These are phyloP conservation scores for Penicillium thymicola DNA, from an alignment of 2,329 filamentous ascomycete genomes.

Conservation along the genomic window DNA sequence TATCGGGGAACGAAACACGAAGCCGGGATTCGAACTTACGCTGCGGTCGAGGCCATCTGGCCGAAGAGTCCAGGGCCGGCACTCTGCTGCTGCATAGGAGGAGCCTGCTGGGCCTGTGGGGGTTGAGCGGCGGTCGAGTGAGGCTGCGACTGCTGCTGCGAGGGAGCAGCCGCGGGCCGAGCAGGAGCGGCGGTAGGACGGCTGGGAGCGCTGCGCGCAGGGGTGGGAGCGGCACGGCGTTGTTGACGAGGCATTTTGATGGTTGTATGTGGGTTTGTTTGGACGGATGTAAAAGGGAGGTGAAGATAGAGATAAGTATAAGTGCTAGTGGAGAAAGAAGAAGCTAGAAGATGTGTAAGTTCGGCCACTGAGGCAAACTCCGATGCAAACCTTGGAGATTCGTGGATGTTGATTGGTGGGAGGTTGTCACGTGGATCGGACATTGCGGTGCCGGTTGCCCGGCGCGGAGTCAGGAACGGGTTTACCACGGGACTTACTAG, in stretches of 20 bases:
- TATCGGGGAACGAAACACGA: conserved; percentile 3
- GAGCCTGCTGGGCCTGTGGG: conserved; percentile 46
- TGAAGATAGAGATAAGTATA: conserved; percentile 15
- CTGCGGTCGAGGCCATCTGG: conserved; percentile 96
- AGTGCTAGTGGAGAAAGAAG: conserved; percentile 26
- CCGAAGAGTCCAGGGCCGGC: conserved; percentile 84
- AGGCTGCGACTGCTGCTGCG: conserved; percentile 64
- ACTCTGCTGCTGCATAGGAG: conserved; percentile 48
- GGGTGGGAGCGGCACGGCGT: conserved; percentile 56
- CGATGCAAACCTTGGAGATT: conserved; percentile 11
- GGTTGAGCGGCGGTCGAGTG: conserved; percentile 62
- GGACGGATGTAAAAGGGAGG: conserved; percentile 18
- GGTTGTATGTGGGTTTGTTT: conserved; percentile 14
- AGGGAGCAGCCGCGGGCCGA: conserved; percentile 51
- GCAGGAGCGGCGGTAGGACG: conserved; percentile 64
- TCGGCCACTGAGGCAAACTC: conserved; percentile 15
- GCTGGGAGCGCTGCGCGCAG: conserved; percentile 56
- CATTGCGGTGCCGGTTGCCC: not conserved
- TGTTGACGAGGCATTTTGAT: conserved; percentile 73
- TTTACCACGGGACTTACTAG: not conserved
- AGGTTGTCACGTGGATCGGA: conserved; percentile 1
- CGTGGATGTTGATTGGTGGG: not conserved
- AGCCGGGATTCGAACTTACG: conserved; percentile 62
- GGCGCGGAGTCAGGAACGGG: conserved; percentile 5
- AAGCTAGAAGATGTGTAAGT: conserved; percentile 30